Evolutionary conservation across 352 stramenopile genomes (phyloP), one percentile per base, ranked within the genome.

Genomic region (Phytophthora brassicae): DNA sequence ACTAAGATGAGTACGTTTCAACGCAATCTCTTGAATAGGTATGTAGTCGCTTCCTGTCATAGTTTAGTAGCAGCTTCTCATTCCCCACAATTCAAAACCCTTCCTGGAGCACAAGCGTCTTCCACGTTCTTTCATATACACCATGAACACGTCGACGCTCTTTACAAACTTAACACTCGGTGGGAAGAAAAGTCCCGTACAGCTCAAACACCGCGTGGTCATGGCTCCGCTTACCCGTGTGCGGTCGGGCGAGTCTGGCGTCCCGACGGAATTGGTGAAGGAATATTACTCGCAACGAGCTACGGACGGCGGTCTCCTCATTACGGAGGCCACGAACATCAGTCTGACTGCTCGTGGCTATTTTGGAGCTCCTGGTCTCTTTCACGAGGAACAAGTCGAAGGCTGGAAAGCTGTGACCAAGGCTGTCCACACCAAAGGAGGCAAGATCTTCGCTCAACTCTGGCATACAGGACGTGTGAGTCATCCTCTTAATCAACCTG

Each of bases 241-340:
- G 20, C 70, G 49, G 28, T 60, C 51, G 4, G 65, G 50, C 12
- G 61, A 61, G 2, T 47, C 62, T 12, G 63, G 51, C n/a, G 56
- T 72, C 7, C 68, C 60, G 19, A 64, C 52, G 12, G 56, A 55
- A 4, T 24, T 79, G 14, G 63, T 68, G 19, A 50, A 44, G 7
- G 59, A 54, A 29, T 84, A 84, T 59, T 86, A 86, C 50, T 50
- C 26, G 16, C 71, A 83, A 33, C 64, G 74, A 6, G 68, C 74
- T 1, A 77, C 68, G 16, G 45, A 57, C 11, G 76, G 74, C 17
- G 74, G 67, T 6, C 52, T 86, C 22, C 53, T 83, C 53, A 79
- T 86, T n/a, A 61, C 76, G 7, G 76, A 86, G 64, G 84, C 76
- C 5, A 76, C 67, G 26, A 86, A 77, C 48, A 85, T 68, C 36